phyloP scores from a whole-genome alignment of 192 early-diverging fungal species.

The Chytriomyces sp. region DNA sequence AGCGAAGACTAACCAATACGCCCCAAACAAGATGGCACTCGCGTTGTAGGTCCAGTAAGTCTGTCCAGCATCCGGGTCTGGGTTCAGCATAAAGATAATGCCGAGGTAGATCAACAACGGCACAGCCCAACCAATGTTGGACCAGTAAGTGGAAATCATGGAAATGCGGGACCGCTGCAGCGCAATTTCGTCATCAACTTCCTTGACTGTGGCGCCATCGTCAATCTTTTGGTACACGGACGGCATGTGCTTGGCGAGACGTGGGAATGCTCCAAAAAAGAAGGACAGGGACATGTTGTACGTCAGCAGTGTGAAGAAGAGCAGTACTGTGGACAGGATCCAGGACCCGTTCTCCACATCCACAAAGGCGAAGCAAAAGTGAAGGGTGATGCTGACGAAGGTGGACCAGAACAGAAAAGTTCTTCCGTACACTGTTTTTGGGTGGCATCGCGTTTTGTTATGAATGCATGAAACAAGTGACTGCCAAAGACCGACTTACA shows the following conservation, averaged over 20 bases:
- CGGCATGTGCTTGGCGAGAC: constrained; percentile 30
- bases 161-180: constrained; percentile 49
- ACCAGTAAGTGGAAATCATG: constrained; percentile 51
- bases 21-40: neutral
- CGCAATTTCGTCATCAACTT: constrained; percentile 36
- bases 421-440: neutral
- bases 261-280: neutral
- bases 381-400: neutral
- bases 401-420: constrained; percentile 4
- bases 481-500: no score
- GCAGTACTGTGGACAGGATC: neutral
- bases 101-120: constrained; percentile 30
- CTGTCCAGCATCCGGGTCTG: neutral
- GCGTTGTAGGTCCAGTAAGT: constrained; percentile 1
- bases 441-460: no score
- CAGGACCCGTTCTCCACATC: neutral
- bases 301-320: neutral
- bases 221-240: constrained; percentile 28
- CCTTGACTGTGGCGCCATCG: constrained; percentile 8
- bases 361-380: neutral
- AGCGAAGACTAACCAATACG: constrained; percentile 41
- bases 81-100: constrained; percentile 2
- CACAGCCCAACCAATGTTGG: constrained; percentile 52
- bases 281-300: neutral
- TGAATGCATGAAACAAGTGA: no score